Percentiles rank a stretch among this genome's conserved stretches.
These are phyloP conservation scores for Xylaria flabelliformis DNA, from an alignment of 495 filamentous ascomycete genomes.

Conservation along the genomic window DNA sequence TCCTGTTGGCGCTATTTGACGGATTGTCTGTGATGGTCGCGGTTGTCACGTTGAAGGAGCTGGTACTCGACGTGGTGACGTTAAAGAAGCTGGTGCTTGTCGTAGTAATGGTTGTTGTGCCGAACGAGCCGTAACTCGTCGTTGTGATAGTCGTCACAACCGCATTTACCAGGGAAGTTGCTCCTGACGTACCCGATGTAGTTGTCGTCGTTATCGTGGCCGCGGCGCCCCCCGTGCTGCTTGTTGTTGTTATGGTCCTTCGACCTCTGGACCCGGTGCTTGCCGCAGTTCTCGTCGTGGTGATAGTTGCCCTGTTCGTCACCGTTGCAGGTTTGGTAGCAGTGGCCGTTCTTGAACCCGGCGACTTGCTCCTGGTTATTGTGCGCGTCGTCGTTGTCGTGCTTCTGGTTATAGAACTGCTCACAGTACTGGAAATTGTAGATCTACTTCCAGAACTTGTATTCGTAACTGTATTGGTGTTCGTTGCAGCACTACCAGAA, in stretches of 20 bases:
- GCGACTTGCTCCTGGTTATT: not conserved
- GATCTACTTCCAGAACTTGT: not conserved
- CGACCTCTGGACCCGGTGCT: not conserved
- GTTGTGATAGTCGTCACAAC: conserved; percentile 21
- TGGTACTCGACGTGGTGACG: not conserved
- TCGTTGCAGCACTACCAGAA: not conserved
- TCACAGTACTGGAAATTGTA: conserved; percentile 19
- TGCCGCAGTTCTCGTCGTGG: not conserved
- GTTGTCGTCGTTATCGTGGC: not conserved
- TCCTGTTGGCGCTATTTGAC: not conserved
- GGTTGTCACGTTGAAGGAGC: not conserved
- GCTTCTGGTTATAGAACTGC: not conserved
- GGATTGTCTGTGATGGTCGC: not conserved
- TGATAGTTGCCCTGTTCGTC: not conserved
- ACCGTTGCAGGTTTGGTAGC: not conserved
- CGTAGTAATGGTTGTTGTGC: conserved; percentile 20
- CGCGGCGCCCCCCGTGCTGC: not conserved
- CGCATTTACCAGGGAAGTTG: not conserved
- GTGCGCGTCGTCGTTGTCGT: conserved; percentile 27
- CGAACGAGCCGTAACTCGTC: conserved; percentile 8
- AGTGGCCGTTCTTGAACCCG: not conserved
- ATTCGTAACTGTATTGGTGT: not conserved
- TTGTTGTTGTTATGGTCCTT: not conserved
- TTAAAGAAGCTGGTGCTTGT: not conserved
- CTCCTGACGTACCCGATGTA: not conserved